These are phyloP conservation scores for Brassica napus DNA, from an alignment of 345 rosid genomes.

Conservation along the genomic window Da-Ae NC_063447.1:45943501-45944000, in stretches of 20 bases:
- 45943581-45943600: background rate
- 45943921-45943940: conserved; percentile 53
- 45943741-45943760: background rate
- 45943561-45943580: background rate
- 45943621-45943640: background rate
- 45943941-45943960: conserved; percentile 53
- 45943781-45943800: background rate
- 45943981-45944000: conserved; percentile 53
- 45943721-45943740: conserved; percentile 14
- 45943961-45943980: conserved; percentile 43
- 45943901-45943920: conserved; percentile 44
- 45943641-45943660: background rate
- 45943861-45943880: conserved; percentile 54
- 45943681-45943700: conserved; percentile 24
- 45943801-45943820: background rate
- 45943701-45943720: conserved; percentile 14
- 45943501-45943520: background rate
- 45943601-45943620: background rate
- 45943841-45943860: conserved; percentile 41
- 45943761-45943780: background rate
- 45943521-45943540: no score
- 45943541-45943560: no score
- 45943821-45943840: conserved; percentile 25
- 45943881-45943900: conserved; percentile 59
- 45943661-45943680: background rate